phyloP scores from a whole-genome alignment of 2,329 filamentous ascomycete genomes.

The Xylaria sp. region DNA sequence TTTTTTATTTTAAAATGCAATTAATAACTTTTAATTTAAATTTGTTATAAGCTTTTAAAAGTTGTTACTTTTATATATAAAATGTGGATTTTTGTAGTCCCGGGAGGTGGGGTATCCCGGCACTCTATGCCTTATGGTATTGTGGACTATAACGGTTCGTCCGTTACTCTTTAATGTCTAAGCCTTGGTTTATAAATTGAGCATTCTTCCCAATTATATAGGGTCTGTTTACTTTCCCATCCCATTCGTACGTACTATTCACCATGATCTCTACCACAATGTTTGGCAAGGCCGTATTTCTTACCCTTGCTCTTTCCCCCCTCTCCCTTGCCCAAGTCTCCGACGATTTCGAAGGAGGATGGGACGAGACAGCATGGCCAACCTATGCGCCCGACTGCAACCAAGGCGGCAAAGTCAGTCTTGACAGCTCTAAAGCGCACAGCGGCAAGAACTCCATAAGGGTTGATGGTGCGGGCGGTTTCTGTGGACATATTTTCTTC shows the following conservation, averaged over 20 bases:
- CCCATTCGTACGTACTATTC: background rate
- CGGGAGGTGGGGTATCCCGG: too few relatives aligned
- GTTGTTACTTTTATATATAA: too few relatives aligned
- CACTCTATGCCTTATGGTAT: too few relatives aligned
- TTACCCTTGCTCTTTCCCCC: constrained; percentile 51
- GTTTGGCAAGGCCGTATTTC: constrained; percentile 46
- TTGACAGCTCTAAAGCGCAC: constrained; percentile 60
- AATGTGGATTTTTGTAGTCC: too few relatives aligned
- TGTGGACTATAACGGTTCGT: too few relatives aligned
- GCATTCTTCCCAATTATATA: too few relatives aligned
- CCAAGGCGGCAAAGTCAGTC: constrained; percentile 59
- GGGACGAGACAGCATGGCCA: constrained; percentile 60
- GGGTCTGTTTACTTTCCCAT: background rate
- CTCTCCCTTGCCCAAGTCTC: constrained; percentile 55
- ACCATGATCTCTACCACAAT: constrained; percentile 35
- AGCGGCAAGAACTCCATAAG: constrained; percentile 58
- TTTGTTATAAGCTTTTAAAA: too few relatives aligned
- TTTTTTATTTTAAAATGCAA: too few relatives aligned
- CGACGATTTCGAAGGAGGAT: constrained; percentile 61
- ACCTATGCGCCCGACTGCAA: constrained; percentile 62
- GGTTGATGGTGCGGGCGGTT: constrained; percentile 56
- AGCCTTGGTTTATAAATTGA: too few relatives aligned
- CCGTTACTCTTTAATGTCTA: too few relatives aligned
- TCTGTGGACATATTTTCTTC: constrained; percentile 63
- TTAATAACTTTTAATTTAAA: too few relatives aligned